Evolutionary conservation across 2,329 filamentous ascomycete species (phyloP).

Genomic region (Xylaria sp.): DNA sequence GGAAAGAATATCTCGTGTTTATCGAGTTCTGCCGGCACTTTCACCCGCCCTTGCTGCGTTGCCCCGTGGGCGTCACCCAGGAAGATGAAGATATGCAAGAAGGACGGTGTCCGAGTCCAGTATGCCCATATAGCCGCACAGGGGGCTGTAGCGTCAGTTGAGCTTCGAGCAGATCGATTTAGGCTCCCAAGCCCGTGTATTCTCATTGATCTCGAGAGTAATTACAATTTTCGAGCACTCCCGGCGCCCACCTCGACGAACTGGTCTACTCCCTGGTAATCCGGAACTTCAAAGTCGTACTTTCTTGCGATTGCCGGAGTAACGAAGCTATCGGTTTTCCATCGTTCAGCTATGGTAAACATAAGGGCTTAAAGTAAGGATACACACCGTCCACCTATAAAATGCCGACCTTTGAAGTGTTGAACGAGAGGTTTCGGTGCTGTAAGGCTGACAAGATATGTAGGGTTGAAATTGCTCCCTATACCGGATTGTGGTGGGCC

Average conservation of each 20-base stretch:
- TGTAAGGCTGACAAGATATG: conserved; percentile 83
- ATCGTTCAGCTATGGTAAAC: conserved; percentile 27
- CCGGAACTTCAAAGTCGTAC: conserved; percentile 82
- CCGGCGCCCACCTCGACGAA: conserved; percentile 73
- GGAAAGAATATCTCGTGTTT: conserved; percentile 64
- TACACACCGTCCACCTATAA: conserved; percentile 80
- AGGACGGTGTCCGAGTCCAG: conserved; percentile 62
- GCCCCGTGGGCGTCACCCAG: conserved; percentile 51
- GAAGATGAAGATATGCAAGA: conserved; percentile 55
- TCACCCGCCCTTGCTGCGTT: conserved; percentile 55
- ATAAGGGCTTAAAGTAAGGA: conserved; percentile 17
- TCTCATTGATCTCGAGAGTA: neutral
- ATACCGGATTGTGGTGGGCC: conserved; percentile 80
- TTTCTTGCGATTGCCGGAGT: conserved; percentile 78
- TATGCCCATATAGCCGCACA: conserved; percentile 63
- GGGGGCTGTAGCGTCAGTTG: conserved; percentile 63
- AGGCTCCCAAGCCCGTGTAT: neutral
- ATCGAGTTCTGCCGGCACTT: conserved; percentile 61
- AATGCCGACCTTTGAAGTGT: conserved; percentile 86
- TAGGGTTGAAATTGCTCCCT: conserved; percentile 81
- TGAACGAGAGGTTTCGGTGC: conserved; percentile 90
- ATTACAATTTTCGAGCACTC: conserved; percentile 58
- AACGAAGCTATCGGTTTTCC: conserved; percentile 69
- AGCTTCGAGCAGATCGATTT: conserved; percentile 29
- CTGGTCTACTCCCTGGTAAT: conserved; percentile 87